Evolutionary conservation across 805 yeast genomes (phyloP), one percentile per base, ranked within the genome.

Genomic region (Yamadazyma paraphyllophila): DNA sequence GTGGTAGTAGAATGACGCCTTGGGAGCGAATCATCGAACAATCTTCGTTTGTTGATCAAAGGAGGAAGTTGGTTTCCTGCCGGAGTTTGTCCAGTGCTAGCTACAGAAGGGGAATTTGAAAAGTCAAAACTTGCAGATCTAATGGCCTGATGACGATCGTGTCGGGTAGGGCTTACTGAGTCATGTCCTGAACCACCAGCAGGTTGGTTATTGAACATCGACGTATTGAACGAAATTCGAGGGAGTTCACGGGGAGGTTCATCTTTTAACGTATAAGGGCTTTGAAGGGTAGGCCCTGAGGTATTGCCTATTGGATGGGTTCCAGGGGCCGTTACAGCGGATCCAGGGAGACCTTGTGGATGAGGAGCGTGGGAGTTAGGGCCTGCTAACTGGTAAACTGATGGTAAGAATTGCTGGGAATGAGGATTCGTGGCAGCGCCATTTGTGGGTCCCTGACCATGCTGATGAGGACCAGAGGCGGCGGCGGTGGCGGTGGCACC

Each of bases 191-290:
- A 41, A 35, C 6, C 44, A 34, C 12, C 43, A 16, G 36, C 36
- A 37, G 45, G 26, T 20, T 44, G 51, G 14, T 51, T 48, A 42
- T 60, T 60, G 49, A 71, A 71, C 65, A 71, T 71, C 4, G 71
- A 62, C 2, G 76, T 70, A 43, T 71, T 71, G 58, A 71, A 71
- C 10, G 74, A 60, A 25, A 71, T 66, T 42, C 59, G 62, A 6
- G 71, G 68, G 10, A 36, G 30, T 31, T 41, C 39, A 11, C 31
- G 11, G 11, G 24, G 24, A 20, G 31, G 13, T 12, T 46, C 43
- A 27, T 33, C 39, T n/a, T 30, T 16, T 6, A 24, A 6, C n/a
- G 17, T 17, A 26, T 41, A 41, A 7, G 44, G 44, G 26, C 44
- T 35, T 25, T 41, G 39, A 24, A 41, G 39, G 4, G 31, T 30